Evolutionary conservation across 192 early-diverging fungal species (phyloP), one percentile per base, ranked within the genome.

Genomic region (Coemansia sp.): DNA sequence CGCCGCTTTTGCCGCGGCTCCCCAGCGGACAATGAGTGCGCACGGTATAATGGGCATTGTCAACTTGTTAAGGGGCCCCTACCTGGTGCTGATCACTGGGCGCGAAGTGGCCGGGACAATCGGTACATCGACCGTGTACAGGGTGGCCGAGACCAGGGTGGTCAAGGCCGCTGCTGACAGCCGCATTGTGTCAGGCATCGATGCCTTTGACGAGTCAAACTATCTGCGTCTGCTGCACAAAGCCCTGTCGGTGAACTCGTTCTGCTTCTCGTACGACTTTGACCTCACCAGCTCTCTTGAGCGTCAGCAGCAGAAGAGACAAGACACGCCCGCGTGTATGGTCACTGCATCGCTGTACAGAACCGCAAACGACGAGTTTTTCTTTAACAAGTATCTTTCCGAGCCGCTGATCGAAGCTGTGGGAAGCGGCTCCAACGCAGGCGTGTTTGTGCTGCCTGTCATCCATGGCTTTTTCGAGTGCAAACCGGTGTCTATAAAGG

Each of bases 291-390:
- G 91, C 64, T 87, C 90, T 32, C 66, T 93, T 36, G 93, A 98
- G 76, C 86, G 93, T 52, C 90, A 91, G 73, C 67, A 70, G 41
- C 59, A 71, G 35, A 32, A 79, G 72, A 70, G 41, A 15, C 36
- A 70, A 33, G 58, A 56, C 35, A 20, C 32, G 4, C 53, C 35
- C 18, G 32, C 22, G 33, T 63, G 41, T 28, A 43, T 63, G 55
- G 34, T 20, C 32, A 48, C 37, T 48, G 11, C 39, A 22, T 32
- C 71, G 20, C 60, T 78, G 54, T 85, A 71, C 67, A 71, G 61
- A 57, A 58, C 33, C 86, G 92, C 95, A 22, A 94, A 96, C 78
- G 93, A 96, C 59, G 86, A 94, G 56, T 99, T 98, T 80, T 98
- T 96, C 75, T 99, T 91, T 93, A 99, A 98, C 85, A 85, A 78